A percentile compares a stretch with the other conserved stretches of the same genome.
Evolutionary conservation across 2,329 filamentous ascomycete species (phyloP).

Genomic region (Monosporascus sp.): DNA sequence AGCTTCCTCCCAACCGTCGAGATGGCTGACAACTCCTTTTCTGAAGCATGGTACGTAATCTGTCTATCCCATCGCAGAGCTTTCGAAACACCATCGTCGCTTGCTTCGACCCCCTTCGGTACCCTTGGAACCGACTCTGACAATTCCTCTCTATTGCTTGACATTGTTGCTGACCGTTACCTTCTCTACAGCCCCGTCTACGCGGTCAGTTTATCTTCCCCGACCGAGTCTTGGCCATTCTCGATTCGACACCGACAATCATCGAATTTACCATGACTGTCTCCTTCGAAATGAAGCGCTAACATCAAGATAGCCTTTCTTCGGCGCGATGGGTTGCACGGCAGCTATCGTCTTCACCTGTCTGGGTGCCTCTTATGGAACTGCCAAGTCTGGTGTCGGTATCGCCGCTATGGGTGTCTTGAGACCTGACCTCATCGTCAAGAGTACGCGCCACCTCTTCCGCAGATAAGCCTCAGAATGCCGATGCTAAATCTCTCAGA

Average conservation of each 20-base stretch:
- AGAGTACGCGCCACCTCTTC: constrained; percentile 63
- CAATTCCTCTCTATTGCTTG: neutral
- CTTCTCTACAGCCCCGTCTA: constrained; percentile 75
- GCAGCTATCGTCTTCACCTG: constrained; percentile 95
- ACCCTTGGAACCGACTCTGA: neutral
- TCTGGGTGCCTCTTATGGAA: constrained; percentile 95
- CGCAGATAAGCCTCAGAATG: constrained; percentile 1
- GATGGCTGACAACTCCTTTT: constrained; percentile 21
- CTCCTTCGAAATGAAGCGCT: constrained; percentile 5
- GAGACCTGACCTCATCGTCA: constrained; percentile 95
- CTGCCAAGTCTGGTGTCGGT: constrained; percentile 98
- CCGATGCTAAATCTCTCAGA: constrained; percentile 47
- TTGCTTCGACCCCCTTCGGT: constrained; percentile 1
- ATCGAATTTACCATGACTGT: neutral
- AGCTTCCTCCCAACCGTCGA: constrained; percentile 12
- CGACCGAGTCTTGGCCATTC: constrained; percentile 14
- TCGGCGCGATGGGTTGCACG: constrained; percentile 81
- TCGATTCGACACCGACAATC: constrained; percentile 7
- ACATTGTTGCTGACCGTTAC: constrained; percentile 18
- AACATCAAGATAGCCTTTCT: constrained; percentile 54
- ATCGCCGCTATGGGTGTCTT: constrained; percentile 98
- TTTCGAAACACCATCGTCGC: constrained; percentile 8
- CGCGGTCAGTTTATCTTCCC: constrained; percentile 70
- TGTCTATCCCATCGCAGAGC: constrained; percentile 7
- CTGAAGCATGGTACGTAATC: constrained; percentile 31